Percentiles rank a stretch among this genome's conserved stretches.
Conservation (phyloP, 2,329 filamentous ascomycete species). For the Aspergillus felis region DNA sequence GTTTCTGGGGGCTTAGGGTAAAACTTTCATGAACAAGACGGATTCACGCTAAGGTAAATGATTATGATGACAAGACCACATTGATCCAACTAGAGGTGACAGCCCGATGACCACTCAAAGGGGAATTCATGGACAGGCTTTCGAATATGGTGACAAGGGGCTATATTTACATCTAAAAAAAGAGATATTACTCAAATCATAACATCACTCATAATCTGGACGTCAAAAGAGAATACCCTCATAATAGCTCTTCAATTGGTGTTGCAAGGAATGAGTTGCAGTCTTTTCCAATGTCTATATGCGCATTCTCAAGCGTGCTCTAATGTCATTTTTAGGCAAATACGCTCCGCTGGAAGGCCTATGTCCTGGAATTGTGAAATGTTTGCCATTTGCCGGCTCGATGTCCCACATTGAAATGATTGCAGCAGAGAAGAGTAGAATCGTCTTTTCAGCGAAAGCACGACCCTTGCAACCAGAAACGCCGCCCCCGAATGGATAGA, state of each 20-base stretch:
- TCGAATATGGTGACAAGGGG: neutral
- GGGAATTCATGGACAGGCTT: neutral
- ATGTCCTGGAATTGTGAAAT: conserved; percentile 51
- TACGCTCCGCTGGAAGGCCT: conserved; percentile 48
- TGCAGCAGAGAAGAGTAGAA: conserved; percentile 49
- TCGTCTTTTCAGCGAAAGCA: conserved; percentile 48
- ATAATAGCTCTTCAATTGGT: neutral
- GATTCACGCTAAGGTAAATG: neutral
- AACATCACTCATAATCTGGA: neutral
- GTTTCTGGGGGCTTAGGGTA: neutral
- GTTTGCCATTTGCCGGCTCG: conserved; percentile 40
- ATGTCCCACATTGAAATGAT: conserved; percentile 57
- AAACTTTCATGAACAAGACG: neutral
- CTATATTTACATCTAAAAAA: neutral
- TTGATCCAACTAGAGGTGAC: neutral
- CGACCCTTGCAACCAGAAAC: conserved; percentile 49
- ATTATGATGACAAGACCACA: neutral
- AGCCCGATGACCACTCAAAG: neutral
- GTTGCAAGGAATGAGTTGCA: neutral
- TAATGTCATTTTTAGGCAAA: conserved; percentile 49
- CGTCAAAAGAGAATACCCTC: too few relatives aligned
- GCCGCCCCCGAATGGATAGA: conserved; percentile 50
- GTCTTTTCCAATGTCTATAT: conserved; percentile 14
- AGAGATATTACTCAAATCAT: neutral
- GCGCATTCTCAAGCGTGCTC: conserved; percentile 51